These are phyloP conservation scores for Eucalyptus fibrosa DNA, from an alignment of 345 rosid species.

Conservation along the genomic window DNA sequence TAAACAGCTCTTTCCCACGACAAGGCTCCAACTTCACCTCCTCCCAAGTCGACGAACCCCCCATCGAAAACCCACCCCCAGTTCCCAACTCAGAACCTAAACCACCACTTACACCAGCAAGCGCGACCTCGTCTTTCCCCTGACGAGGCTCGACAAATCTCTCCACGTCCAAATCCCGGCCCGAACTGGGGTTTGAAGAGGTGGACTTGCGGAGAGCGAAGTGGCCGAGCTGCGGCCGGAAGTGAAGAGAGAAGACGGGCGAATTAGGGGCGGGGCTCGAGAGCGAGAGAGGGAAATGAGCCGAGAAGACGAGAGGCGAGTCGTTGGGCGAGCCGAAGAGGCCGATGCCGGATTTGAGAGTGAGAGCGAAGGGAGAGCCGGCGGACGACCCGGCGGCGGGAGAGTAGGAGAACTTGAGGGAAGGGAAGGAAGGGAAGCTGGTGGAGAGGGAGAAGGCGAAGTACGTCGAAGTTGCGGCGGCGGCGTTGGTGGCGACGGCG, in stretches of 20 bases:
- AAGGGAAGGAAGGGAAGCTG: slow-evolving; percentile 46
- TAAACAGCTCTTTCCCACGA: not conserved
- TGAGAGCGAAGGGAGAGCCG: slow-evolving; percentile 24
- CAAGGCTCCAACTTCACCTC: slow-evolving; percentile 44
- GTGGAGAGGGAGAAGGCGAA: slow-evolving; percentile 39
- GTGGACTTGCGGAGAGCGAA: slow-evolving; percentile 31
- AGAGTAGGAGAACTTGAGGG: slow-evolving; percentile 26
- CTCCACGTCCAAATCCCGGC: not conserved
- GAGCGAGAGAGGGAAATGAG: slow-evolving; percentile 26
- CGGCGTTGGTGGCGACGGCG: not conserved
- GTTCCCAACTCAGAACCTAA: not conserved
- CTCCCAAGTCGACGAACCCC: slow-evolving; percentile 29
- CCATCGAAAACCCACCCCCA: slow-evolving; percentile 6
- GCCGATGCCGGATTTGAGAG: slow-evolving; percentile 59
- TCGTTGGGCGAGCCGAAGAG: slow-evolving; percentile 43
- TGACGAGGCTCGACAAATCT: not conserved
- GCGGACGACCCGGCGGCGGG: slow-evolving; percentile 10
- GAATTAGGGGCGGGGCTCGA: not conserved
- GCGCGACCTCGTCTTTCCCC: not conserved
- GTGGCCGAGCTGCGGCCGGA: slow-evolving; percentile 51
- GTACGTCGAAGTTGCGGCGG: slow-evolving; percentile 4
- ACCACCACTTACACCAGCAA: not conserved
- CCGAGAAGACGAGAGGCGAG: slow-evolving; percentile 52
- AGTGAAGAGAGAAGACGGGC: slow-evolving; percentile 49
- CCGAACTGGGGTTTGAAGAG: slow-evolving; percentile 12